A percentile compares a stretch with the other conserved stretches of the same genome.
Evolutionary conservation across 202 grass and related monocot genomes (phyloP).

Genomic region (Hordeum pubiflorum): DNA sequence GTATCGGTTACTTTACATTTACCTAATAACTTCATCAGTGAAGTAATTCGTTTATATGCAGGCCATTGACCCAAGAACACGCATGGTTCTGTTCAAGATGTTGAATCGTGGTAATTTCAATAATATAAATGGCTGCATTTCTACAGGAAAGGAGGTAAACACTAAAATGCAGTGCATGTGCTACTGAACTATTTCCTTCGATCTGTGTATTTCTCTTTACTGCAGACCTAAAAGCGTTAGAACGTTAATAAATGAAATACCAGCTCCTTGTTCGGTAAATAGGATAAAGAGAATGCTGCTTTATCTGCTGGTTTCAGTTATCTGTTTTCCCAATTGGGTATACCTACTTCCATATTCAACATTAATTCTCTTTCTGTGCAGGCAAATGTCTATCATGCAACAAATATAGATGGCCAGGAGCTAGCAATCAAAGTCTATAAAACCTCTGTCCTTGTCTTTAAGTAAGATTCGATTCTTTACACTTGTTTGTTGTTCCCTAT

Average conservation of each 20-base stretch:
- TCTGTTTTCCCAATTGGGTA: too few relatives aligned
- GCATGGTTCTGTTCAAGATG: slow-evolving; percentile 96
- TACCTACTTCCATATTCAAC: not conserved
- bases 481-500: not conserved
- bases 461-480: slow-evolving; percentile 49
- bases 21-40: too few relatives aligned
- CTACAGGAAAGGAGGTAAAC: slow-evolving; percentile 88
- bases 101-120: slow-evolving; percentile 70
- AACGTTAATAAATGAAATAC: too few relatives aligned
- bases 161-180: not conserved
- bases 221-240: too few relatives aligned
- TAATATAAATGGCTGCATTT: slow-evolving; percentile 96
- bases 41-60: slow-evolving; percentile 32
- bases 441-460: slow-evolving; percentile 96
- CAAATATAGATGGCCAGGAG: slow-evolving; percentile 78
- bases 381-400: slow-evolving; percentile 99
- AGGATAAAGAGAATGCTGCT: too few relatives aligned
- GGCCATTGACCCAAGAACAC: slow-evolving; percentile 96
- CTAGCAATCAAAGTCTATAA: slow-evolving; percentile 94
- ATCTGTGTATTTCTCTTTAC: too few relatives aligned
- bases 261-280: too few relatives aligned
- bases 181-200: too few relatives aligned
- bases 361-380: slow-evolving; percentile 17
- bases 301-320: too few relatives aligned
- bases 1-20: too few relatives aligned